Evolutionary conservation across 2,329 filamentous ascomycete genomes (phyloP).

Genomic region (Neonectria faginata): DNA sequence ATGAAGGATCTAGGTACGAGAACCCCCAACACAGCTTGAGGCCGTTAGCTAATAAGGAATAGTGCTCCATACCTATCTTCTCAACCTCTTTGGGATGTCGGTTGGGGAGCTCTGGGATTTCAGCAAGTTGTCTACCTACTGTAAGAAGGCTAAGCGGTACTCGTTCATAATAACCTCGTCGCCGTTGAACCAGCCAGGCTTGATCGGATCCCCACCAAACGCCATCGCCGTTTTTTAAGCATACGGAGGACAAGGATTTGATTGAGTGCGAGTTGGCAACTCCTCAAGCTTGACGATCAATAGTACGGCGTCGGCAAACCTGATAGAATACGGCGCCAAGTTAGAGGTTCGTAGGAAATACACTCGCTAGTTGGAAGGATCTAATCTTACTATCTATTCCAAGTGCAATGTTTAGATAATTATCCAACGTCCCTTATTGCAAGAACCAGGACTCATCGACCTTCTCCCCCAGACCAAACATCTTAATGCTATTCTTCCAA

Average conservation of each 20-base stretch:
- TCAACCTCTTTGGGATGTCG: constrained; percentile 62
- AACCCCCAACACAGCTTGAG: too few relatives aligned
- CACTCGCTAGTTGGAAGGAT: too few relatives aligned
- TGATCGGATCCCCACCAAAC: constrained; percentile 62
- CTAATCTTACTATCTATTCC: neutral
- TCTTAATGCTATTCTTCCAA: constrained; percentile 51
- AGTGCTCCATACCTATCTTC: constrained; percentile 62
- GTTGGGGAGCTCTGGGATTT: constrained; percentile 30
- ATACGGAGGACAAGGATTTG: neutral
- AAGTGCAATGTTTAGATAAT: neutral
- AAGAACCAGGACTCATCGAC: neutral
- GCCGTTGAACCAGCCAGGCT: constrained; percentile 57
- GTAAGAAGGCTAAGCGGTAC: constrained; percentile 11
- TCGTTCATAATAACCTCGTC: constrained; percentile 25
- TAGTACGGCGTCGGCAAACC: neutral
- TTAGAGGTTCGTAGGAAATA: too few relatives aligned
- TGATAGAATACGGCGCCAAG: neutral
- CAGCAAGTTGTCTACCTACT: constrained; percentile 15
- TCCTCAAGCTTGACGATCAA: neutral
- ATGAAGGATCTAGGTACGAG: constrained; percentile 50
- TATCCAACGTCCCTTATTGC: too few relatives aligned
- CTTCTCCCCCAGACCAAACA: constrained; percentile 46
- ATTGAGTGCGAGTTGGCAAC: too few relatives aligned
- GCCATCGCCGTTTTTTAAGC: constrained; percentile 59
- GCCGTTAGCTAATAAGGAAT: neutral